Evolutionary conservation across 805 yeast species (phyloP).

Genomic region (Cyberlindnera amylophila): DNA sequence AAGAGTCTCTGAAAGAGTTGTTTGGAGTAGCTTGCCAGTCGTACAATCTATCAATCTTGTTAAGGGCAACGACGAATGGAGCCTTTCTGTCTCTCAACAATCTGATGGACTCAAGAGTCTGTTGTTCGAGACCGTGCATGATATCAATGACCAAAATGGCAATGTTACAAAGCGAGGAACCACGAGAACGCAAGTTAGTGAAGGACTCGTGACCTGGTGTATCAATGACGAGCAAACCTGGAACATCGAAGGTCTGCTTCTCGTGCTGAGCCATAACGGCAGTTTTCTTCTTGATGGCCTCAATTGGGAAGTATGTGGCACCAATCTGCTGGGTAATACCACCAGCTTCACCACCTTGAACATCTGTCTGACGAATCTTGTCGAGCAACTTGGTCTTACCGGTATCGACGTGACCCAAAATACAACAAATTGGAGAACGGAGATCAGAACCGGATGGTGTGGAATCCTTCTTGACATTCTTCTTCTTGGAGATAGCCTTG

Average conservation of each 20-base stretch:
- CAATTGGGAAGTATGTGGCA: conserved; percentile 98
- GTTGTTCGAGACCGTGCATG: conserved; percentile 99
- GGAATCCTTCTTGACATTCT: neutral
- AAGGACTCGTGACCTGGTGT: conserved; percentile 99
- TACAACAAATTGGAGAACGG: conserved; percentile 99
- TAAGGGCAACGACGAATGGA: conserved; percentile 94
- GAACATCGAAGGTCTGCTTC: conserved; percentile 85
- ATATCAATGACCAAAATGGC: conserved; percentile 98
- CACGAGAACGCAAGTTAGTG: conserved; percentile 95
- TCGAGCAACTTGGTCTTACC: conserved; percentile 98
- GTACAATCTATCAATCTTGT: conserved; percentile 95
- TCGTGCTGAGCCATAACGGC: conserved; percentile 85
- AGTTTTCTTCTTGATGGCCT: conserved; percentile 86
- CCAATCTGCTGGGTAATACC: conserved; percentile 99
- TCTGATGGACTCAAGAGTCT: conserved; percentile 90
- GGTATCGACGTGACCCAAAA: conserved; percentile 98
- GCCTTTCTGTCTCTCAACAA: conserved; percentile 95
- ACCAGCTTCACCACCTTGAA: conserved; percentile 99
- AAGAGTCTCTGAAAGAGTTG: conserved; percentile 94
- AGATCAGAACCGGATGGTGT: conserved; percentile 45
- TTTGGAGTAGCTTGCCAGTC: conserved; percentile 91
- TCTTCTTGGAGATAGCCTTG: conserved; percentile 24
- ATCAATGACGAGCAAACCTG: conserved; percentile 94
- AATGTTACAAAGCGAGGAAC: conserved; percentile 98
- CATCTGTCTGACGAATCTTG: conserved; percentile 97